phyloP scores from a whole-genome alignment of 169 alveolate species.

The Plasmodium fragile region DNA sequence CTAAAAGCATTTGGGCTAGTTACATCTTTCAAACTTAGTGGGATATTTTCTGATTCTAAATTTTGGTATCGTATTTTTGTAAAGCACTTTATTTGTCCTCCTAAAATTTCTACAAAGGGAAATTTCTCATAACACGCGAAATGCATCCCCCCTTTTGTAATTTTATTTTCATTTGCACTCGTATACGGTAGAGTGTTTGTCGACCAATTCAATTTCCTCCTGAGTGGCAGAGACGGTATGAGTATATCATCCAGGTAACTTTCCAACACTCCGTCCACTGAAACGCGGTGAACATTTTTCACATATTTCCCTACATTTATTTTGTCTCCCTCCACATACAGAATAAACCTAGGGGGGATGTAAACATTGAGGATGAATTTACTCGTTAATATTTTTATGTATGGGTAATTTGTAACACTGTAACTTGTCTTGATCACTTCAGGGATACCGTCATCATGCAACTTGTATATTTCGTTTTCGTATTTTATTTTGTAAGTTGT shows the following conservation, averaged over 20 bases:
- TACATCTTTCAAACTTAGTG: slow-evolving; percentile 63
- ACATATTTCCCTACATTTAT: slow-evolving; percentile 70
- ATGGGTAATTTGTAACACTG: slow-evolving; percentile 80
- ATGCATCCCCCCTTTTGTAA: slow-evolving; percentile 39
- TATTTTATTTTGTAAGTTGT: slow-evolving; percentile 31
- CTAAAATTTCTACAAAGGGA: slow-evolving; percentile 63
- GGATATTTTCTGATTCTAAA: slow-evolving; percentile 60
- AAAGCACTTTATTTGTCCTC: slow-evolving; percentile 76
- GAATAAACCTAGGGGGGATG: slow-evolving; percentile 88
- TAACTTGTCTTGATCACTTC: slow-evolving; percentile 80
- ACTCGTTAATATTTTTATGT: slow-evolving; percentile 82
- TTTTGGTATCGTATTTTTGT: slow-evolving; percentile 62
- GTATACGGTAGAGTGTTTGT: neutral
- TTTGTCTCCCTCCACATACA: slow-evolving; percentile 87
- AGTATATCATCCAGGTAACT: slow-evolving; percentile 81
- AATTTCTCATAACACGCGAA: slow-evolving; percentile 67
- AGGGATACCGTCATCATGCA: slow-evolving; percentile 84
- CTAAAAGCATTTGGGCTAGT: slow-evolving; percentile 72
- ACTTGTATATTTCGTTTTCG: slow-evolving; percentile 28
- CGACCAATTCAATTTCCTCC: slow-evolving; percentile 54
- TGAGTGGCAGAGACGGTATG: slow-evolving; percentile 79
- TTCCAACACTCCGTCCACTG: slow-evolving; percentile 83
- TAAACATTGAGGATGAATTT: slow-evolving; percentile 83
- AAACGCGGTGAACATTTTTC: slow-evolving; percentile 76
- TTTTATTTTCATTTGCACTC: slow-evolving; percentile 6